phyloP scores from a whole-genome alignment of 2,329 filamentous ascomycete species.

The Mycogone perniciosa region DNA sequence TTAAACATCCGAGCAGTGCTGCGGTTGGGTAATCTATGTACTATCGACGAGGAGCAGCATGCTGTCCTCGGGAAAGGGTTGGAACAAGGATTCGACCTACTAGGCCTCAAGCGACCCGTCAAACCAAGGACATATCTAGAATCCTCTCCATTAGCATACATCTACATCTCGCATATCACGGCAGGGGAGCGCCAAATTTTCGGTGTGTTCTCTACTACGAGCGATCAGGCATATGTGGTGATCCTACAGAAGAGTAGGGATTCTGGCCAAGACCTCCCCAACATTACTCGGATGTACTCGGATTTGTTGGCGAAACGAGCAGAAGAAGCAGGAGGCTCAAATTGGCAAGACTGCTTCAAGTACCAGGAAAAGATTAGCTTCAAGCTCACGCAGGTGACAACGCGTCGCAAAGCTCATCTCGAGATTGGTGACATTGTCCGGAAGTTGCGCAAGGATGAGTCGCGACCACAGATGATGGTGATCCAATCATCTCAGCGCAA shows the following conservation, averaged over 20 bases:
- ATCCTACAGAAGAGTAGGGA: slow-evolving; percentile 82
- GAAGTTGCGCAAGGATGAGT: slow-evolving; percentile 82
- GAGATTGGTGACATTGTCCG: slow-evolving; percentile 85
- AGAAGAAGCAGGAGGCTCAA: slow-evolving; percentile 59
- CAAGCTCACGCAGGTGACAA: slow-evolving; percentile 81
- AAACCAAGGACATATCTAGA: slow-evolving; percentile 68
- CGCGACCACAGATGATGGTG: slow-evolving; percentile 72
- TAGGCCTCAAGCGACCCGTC: slow-evolving; percentile 60
- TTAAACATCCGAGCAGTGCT: slow-evolving; percentile 81
- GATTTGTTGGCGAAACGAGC: slow-evolving; percentile 64
- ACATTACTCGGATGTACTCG: slow-evolving; percentile 79
- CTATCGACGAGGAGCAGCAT: slow-evolving; percentile 83
- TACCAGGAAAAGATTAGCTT: slow-evolving; percentile 86
- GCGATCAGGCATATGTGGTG: slow-evolving; percentile 74
- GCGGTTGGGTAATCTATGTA: slow-evolving; percentile 83
- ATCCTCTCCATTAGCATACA: slow-evolving; percentile 67
- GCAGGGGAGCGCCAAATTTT: slow-evolving; percentile 90
- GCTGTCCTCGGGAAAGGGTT: slow-evolving; percentile 89
- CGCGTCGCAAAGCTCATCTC: slow-evolving; percentile 78
- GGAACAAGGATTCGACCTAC: slow-evolving; percentile 88
- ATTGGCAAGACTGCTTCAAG: slow-evolving; percentile 73
- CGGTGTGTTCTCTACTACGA: slow-evolving; percentile 80
- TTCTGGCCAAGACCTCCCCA: slow-evolving; percentile 73
- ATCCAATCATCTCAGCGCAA: slow-evolving; percentile 84
- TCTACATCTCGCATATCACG: slow-evolving; percentile 89